Evolutionary conservation across 805 yeast species (phyloP).

Genomic region (Saturnispora kantuleensis): DNA sequence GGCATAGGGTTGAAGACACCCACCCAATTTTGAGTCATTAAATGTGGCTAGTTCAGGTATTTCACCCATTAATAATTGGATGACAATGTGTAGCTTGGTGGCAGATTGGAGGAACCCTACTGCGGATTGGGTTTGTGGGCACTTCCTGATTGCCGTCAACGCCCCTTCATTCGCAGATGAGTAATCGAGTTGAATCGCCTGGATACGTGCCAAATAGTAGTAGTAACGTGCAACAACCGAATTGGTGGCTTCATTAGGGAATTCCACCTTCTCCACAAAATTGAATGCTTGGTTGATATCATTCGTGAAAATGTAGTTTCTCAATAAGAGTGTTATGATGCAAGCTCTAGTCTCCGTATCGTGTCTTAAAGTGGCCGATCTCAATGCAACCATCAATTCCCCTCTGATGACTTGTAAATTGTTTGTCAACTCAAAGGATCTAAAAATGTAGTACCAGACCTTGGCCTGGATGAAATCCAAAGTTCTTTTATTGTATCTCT

Average conservation of each 20-base stretch:
- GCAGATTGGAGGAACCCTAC: constrained; percentile 85
- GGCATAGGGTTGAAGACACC: constrained; percentile 68
- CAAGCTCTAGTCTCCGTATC: constrained; percentile 88
- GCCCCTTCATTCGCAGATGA: constrained; percentile 83
- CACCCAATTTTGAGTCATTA: constrained; percentile 50
- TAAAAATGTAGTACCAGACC: constrained; percentile 82
- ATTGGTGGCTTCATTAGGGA: constrained; percentile 70
- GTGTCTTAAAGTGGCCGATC: constrained; percentile 86
- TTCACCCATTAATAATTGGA: constrained; percentile 93
- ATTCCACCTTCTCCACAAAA: constrained; percentile 78
- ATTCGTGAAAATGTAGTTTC: constrained; percentile 68
- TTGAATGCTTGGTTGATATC: constrained; percentile 83
- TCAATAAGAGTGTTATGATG: constrained; percentile 72
- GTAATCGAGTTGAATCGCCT: constrained; percentile 87
- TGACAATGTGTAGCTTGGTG: constrained; percentile 75
- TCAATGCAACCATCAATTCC: constrained; percentile 59
- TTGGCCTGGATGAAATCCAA: constrained; percentile 82
- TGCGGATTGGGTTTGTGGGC: constrained; percentile 82
- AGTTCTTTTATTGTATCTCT: constrained; percentile 66
- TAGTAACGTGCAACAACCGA: constrained; percentile 87
- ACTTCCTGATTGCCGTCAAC: constrained; percentile 91
- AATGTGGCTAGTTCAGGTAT: constrained; percentile 84
- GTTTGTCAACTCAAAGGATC: constrained; percentile 59
- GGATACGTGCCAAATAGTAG: constrained; percentile 83
- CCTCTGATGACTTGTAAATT: constrained; percentile 54